Base-by-base conservation (phyloP, 2,329 filamentous ascomycete genomes). In the Shiraia bambusicola region DNA sequence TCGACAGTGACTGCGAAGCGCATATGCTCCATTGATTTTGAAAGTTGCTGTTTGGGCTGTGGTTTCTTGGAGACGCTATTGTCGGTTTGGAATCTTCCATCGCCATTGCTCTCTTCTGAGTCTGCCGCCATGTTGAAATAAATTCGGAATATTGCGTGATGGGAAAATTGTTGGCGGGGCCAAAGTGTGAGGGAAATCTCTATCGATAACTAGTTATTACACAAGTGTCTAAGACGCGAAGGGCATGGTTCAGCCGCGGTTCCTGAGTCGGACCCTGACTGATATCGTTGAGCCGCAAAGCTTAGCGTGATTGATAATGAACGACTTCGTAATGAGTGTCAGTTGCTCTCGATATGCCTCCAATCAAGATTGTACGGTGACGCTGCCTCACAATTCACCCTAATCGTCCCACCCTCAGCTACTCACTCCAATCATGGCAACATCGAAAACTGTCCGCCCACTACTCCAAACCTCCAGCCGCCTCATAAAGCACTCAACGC, bases 1-100 rank as follows among this genome's bases (percentile, higher is more conserved):
- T 68, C 54, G 42, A 73, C 65, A 28, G 73, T 74, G 16, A 77
- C 75, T 47, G 71, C 73, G 52, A 65, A 64, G 50, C 74, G 74
- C 66, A 77, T 72, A 60, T 77, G 75, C 45, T 76, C 73, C 75
- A 77, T 77, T 47, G 70, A 72, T 49, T 74, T 74, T 22, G 72
- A 74, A 40, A 77, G 68, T 48, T 77, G 75, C 47, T 74, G 70
- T 39, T 62, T 62, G 10, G 65, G 65, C 22, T 63, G 54, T 22
- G 47, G 54, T 45, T 65, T 66, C n/a, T 49, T 49, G 10, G 61
- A 57, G 25, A 61, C 37, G 28, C 53, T 55, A 43, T 66, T 59
- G 51, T 67, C 56, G 12, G 64, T 67, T 30, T 63, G 52, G 44
- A 55, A 65, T 29, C 58, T 52, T 8, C 40, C n/a, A 6, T 59